phyloP scores from a whole-genome alignment of 257 asterid genomes.

The Ilex aquifolium region DNA sequence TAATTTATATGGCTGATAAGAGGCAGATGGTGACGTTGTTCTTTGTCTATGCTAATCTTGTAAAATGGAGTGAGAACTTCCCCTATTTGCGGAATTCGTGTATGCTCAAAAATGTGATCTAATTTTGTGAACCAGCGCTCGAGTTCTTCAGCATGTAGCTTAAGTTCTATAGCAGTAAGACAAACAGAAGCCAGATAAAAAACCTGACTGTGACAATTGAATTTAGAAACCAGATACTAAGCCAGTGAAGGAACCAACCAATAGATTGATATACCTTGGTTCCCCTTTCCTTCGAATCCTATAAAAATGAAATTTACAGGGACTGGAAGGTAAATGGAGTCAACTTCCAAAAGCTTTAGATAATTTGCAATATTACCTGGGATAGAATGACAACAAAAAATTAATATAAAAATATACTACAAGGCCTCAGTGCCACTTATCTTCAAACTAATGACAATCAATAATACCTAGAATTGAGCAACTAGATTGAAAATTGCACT shows the following conservation, averaged over 20 bases:
- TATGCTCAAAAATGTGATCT: conserved; percentile 92
- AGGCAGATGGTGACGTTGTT: conserved; percentile 82
- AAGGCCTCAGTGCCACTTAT: no score
- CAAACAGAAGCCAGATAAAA: conserved; percentile 1
- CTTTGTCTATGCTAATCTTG: conserved; percentile 69
- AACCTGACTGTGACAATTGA: background rate
- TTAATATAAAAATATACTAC: background rate
- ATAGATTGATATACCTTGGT: conserved; percentile 48
- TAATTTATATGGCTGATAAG: conserved; percentile 78
- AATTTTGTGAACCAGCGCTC: conserved; percentile 98
- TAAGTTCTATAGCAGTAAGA: conserved; percentile 49
- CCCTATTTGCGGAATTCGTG: conserved; percentile 87
- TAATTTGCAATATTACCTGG: conserved; percentile 79
- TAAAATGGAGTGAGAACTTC: conserved; percentile 90
- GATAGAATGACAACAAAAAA: conserved; percentile 22
- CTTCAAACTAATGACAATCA: no score
- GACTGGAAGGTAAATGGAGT: conserved; percentile 79
- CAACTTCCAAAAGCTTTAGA: conserved; percentile 90
- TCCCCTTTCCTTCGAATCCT: conserved; percentile 97
- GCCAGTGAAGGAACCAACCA: no score
- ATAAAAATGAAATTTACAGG: conserved; percentile 91
- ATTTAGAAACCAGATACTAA: no score
- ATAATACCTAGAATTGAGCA: no score
- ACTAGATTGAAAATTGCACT: no score
- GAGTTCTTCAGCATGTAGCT: conserved; percentile 71